Percentiles rank a stretch among this genome's conserved stretches.
Evolutionary conservation across 306 rosid genomes (phyloP).

Genomic region (Castanea mollissima): DNA sequence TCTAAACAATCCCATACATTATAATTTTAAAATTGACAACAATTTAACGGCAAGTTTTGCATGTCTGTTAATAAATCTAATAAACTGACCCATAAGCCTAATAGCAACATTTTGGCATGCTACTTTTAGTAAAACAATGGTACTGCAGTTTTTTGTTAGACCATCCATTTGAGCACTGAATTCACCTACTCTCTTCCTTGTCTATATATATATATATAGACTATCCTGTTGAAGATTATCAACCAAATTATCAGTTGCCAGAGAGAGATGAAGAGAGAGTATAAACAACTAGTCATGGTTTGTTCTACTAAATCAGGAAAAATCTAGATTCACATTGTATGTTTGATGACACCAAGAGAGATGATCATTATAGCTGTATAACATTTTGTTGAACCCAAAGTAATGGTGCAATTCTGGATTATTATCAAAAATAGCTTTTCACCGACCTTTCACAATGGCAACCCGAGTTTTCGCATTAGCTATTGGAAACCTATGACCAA

Average conservation of each 20-base stretch:
- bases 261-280: not conserved
- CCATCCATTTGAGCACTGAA: no score
- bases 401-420: conserved; percentile 1
- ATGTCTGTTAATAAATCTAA: not conserved
- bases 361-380: conserved; percentile 2
- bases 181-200: no score
- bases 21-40: not conserved
- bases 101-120: not conserved
- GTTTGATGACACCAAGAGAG: conserved; percentile 11
- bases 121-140: no score
- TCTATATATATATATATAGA: not conserved
- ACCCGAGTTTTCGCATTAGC: conserved; percentile 97
- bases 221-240: not conserved
- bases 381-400: not conserved
- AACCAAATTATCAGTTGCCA: not conserved
- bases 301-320: not conserved
- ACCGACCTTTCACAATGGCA: conserved; percentile 84
- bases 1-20: not conserved
- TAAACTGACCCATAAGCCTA: not conserved
- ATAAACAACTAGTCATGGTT: not conserved
- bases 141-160: no score
- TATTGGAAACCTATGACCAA: conserved; percentile 88
- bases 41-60: not conserved
- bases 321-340: not conserved
- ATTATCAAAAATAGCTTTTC: conserved; percentile 3